A percentile compares a stretch with the other conserved stretches of the same genome.
Conservation (phyloP, 306 rosid species). For the Sechiopsis laciniata region DNA sequence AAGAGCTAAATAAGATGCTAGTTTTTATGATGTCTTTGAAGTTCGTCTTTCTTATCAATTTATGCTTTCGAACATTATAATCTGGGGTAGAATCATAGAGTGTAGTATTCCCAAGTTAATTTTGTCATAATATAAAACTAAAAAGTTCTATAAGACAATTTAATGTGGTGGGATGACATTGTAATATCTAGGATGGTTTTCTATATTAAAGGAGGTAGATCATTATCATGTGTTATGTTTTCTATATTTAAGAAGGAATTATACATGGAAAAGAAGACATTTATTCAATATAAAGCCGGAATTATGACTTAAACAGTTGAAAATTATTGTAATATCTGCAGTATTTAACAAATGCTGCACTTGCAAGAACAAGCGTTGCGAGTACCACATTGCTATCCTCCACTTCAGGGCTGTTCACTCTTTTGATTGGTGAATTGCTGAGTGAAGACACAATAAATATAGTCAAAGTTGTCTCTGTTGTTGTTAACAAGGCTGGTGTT, state of each 20-base stretch:
- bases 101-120: too few relatives aligned
- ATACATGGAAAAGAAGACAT: not conserved
- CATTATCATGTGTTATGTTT: not conserved
- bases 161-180: too few relatives aligned
- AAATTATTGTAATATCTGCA: conserved; percentile 16
- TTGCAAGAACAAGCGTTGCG: conserved; percentile 29
- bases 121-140: too few relatives aligned
- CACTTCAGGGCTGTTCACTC: conserved; percentile 28
- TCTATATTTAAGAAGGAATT: not conserved
- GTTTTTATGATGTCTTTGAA: not conserved
- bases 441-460: conserved; percentile 25
- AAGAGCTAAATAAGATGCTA: not conserved
- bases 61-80: not conserved
- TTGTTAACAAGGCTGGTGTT: conserved; percentile 33
- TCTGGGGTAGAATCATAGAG: not conserved
- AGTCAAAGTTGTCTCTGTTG: conserved; percentile 25
- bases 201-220: too few relatives aligned
- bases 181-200: too few relatives aligned
- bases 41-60: not conserved
- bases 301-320: not conserved
- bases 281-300: not conserved
- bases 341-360: conserved; percentile 32
- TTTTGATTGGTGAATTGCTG: conserved; percentile 28
- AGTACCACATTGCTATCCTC: conserved; percentile 27
- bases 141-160: too few relatives aligned